Evolutionary conservation across 768 basidiomycete species (phyloP).

Genomic region (Hericium erinaceus): DNA sequence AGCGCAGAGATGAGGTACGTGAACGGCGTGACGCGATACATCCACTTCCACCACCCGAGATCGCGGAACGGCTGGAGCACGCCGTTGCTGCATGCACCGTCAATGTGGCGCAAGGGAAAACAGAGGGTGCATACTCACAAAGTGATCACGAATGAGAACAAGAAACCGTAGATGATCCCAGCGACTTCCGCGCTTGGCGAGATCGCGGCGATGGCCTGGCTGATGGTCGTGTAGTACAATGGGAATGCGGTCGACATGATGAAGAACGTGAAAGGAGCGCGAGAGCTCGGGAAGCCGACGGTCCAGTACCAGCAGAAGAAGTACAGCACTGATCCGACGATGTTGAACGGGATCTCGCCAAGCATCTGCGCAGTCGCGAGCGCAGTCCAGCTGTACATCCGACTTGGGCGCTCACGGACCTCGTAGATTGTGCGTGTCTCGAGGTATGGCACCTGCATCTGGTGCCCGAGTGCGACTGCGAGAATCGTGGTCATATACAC

Average conservation of each 20-base stretch:
- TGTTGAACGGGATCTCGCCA: slow-evolving; percentile 36
- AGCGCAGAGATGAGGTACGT: slow-evolving; percentile 32
- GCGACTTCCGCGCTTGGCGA: slow-evolving; percentile 33
- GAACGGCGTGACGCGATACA: slow-evolving; percentile 27
- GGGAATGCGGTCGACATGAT: slow-evolving; percentile 29
- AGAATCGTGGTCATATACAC: slow-evolving; percentile 27
- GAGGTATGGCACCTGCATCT: slow-evolving; percentile 34
- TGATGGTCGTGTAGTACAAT: slow-evolving; percentile 35
- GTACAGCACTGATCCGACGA: slow-evolving; percentile 29
- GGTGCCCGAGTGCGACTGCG: slow-evolving; percentile 28
- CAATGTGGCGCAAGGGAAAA: not conserved
- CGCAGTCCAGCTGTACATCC: slow-evolving; percentile 34
- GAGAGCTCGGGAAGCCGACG: slow-evolving; percentile 28
- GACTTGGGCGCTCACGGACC: slow-evolving; percentile 31
- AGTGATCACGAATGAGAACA: slow-evolving; percentile 32
- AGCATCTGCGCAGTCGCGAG: slow-evolving; percentile 26
- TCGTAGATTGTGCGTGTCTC: slow-evolving; percentile 29
- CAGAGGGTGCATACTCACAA: slow-evolving; percentile 25
- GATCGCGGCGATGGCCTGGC: slow-evolving; percentile 32
- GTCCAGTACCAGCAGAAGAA: slow-evolving; percentile 44
- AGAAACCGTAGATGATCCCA: slow-evolving; percentile 26
- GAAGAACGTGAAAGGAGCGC: slow-evolving; percentile 33
- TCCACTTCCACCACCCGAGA: slow-evolving; percentile 37
- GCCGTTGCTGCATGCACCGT: slow-evolving; percentile 27
- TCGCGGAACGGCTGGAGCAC: slow-evolving; percentile 36